Base-by-base conservation (phyloP, 345 rosid species). In the Excoecaria agallocha region DNA sequence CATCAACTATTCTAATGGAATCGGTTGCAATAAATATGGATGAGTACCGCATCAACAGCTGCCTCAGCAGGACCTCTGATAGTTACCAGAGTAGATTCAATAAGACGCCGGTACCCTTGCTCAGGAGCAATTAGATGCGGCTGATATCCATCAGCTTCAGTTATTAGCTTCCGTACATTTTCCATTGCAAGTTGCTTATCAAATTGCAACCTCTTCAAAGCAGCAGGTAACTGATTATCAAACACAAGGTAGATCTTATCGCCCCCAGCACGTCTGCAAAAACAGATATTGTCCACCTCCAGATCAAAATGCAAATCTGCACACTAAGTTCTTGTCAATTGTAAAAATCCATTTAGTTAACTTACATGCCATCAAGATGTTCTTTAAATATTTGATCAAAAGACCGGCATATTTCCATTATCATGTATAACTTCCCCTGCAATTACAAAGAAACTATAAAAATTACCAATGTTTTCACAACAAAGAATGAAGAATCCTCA, bases 61-160 rank as follows among this genome's bases (percentile, higher is more conserved):
- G 97, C 90, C 88, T 94, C 98, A 78, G 97, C 98, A 68, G 98
- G 98, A 70, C 89, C 94, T 86, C 90, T 91, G 68, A 92, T 89
- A 56, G 92, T 82, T 74, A 89, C 89, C 71, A 95, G 60, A 69
- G 93, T 84, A 76, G 97, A 88, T 78, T 94, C 98, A 77, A 94
- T 94, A 60, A 94, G 97, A 55, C 94, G 97, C 50, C 98, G 92
- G 75, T 94, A 94, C 75, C 97, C 98, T 87, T 92, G 95, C 64
- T 94, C 98, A 24, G 98, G 98, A 81, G 98, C 98, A 73, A 94
- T 91, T 39, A 94, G 87, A 92, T 94, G 98, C 1, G 98, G 98
- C 80, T 91, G 97, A 79, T 94, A 94, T 70, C 98, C 98, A 86
- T 94, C 98, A 62, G 98, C 98, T 89, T 94, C 98, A 6, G 97